Base-by-base conservation (phyloP, 306 rosid species). In the Mimosa bimucronata region DNA sequence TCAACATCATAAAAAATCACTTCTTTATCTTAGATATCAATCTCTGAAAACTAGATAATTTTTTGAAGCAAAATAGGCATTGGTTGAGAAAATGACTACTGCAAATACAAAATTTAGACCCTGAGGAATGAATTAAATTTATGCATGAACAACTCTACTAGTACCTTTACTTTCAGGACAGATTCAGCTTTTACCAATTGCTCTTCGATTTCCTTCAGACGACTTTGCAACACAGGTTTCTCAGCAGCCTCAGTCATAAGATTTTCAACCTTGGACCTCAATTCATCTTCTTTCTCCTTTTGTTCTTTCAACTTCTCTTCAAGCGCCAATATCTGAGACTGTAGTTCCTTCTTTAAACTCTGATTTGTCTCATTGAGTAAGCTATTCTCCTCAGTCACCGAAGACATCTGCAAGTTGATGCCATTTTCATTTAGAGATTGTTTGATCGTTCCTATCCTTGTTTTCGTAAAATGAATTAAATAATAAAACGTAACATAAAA, bases 311-410 rank as follows among this genome's bases (percentile, higher is more conserved):
- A 71, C 72, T 90, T 88, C 65, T 80, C 90, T 91, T 95, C 98
- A 23, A 90, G 95, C 76, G 84, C 87, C 52, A 67, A 73, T 76
- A 91, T 90, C 79, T 82, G 41, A 18, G 91, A 84, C 77, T 91
- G 92, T 28, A 90, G 92, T 79, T 95, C 96, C 79, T 88, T 90
- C 82, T 90, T 92, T 74, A 88, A 65, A 68, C 80, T 88, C 80
- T 90, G 94, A 85, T 87, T 77, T 41, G 93, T 85, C 80, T 91
- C 97, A 69, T 84, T 90, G 52, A 95, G 90, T 78, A 91, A 76
- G 86, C 88, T 84, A 85, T 90, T 96, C 89, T 96, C 99, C 57
- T 91, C 97, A 71, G 80, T 79, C 78, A 83, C 75, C 31, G 97
- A 88, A 82, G 94, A 87, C 73, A 93, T 89, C 99, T 96, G 91